Percentiles rank a stretch among this genome's conserved stretches.
Evolutionary conservation across 768 basidiomycete genomes (phyloP).

Genomic region (Suillus weaverae): DNA sequence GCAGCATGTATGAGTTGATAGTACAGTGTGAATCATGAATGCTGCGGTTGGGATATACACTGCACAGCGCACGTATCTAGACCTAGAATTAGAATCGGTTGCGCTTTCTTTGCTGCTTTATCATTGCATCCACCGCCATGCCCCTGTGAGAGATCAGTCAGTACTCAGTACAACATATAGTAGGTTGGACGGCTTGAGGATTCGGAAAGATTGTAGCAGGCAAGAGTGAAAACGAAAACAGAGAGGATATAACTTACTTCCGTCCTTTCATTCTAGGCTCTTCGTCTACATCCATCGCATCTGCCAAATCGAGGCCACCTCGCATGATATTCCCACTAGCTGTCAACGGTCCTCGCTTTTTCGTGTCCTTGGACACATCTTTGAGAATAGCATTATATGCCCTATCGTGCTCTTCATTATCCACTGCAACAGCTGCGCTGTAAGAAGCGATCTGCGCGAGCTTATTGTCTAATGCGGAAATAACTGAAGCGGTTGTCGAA

Average conservation of each 20-base stretch:
- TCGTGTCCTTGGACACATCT: conserved; percentile 61
- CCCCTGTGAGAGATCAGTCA: conserved; percentile 17
- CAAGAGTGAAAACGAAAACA: not conserved
- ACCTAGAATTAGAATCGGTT: conserved; percentile 45
- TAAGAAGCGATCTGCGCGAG: conserved; percentile 55
- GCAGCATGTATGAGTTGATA: not conserved
- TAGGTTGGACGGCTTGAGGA: not conserved
- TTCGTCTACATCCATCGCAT: conserved; percentile 71
- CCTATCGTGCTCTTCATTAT: conserved; percentile 57
- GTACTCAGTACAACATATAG: not conserved
- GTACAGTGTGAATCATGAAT: not conserved
- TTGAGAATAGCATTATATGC: conserved; percentile 52
- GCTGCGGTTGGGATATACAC: not conserved
- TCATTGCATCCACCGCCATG: conserved; percentile 40
- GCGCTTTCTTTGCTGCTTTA: conserved; percentile 56
- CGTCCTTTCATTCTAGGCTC: conserved; percentile 53
- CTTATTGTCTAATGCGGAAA: conserved; percentile 71
- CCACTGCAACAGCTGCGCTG: conserved; percentile 37
- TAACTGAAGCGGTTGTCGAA: conserved; percentile 65
- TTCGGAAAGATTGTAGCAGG: not conserved
- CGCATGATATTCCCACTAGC: conserved; percentile 16
- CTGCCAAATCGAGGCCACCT: conserved; percentile 16
- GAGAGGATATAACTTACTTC: conserved; percentile 45
- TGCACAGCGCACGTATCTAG: not conserved
- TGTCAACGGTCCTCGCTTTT: conserved; percentile 31